These are phyloP conservation scores for Penicillium griseofulvum DNA, from an alignment of 2,329 filamentous ascomycete genomes.

Conservation along the genomic window DNA sequence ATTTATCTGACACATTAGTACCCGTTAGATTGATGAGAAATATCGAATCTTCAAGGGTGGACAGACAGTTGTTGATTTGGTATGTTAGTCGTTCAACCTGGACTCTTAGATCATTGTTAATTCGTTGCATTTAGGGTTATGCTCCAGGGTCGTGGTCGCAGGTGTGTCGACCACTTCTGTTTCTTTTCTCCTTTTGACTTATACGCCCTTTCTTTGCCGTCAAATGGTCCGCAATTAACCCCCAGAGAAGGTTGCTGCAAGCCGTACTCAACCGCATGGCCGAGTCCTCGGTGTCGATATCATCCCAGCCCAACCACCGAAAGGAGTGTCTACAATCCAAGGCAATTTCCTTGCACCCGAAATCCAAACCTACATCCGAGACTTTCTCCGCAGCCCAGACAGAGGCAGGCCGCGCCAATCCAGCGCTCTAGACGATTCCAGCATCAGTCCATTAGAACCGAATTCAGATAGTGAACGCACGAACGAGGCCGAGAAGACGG, in stretches of 20 bases:
- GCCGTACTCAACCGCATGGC: constrained; percentile 71
- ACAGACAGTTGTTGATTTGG: constrained; percentile 86
- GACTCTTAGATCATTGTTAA: neutral
- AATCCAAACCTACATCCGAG: constrained; percentile 73
- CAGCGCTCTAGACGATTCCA: constrained; percentile 1
- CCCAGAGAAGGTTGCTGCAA: constrained; percentile 67
- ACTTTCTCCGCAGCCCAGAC: constrained; percentile 67
- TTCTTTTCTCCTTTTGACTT: neutral
- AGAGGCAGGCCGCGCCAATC: constrained; percentile 52
- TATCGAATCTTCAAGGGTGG: constrained; percentile 75
- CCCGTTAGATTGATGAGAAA: constrained; percentile 72
- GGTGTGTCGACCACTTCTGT: constrained; percentile 29
- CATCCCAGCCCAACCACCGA: constrained; percentile 85
- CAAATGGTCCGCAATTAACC: constrained; percentile 7
- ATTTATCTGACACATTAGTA: constrained; percentile 1
- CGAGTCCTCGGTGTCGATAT: constrained; percentile 89
- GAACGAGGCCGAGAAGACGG: neutral
- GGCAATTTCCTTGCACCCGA: constrained; percentile 79
- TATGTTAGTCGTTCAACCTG: constrained; percentile 37
- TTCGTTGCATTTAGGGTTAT: constrained; percentile 38
- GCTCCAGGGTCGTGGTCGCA: constrained; percentile 62
- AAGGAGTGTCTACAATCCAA: constrained; percentile 90
- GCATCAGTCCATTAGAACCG: constrained; percentile 12
- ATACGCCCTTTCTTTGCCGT: neutral
- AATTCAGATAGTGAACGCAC: neutral